Evolutionary conservation across 2,329 filamentous ascomycete species (phyloP), one percentile per base, ranked within the genome.

Genomic region (Raffaelea deltoideospora): DNA sequence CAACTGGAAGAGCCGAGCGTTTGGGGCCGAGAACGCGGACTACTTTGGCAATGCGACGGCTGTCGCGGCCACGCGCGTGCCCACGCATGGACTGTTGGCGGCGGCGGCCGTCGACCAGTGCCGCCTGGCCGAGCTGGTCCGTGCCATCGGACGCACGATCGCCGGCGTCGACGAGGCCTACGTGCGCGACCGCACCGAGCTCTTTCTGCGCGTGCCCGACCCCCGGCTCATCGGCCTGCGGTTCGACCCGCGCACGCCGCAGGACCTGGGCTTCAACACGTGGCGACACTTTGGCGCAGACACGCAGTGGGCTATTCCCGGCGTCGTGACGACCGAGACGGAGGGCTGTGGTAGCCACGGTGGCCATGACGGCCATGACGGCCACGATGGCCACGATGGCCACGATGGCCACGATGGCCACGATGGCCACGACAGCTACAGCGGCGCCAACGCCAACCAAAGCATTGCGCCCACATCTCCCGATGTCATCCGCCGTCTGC

Each of bases 201-300:
- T 61, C 46, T 54, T 61, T 34, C 49, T 48, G 29, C 50, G 51
- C 11, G 49, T 51, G 3, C 47, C 54, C 10, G 60, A 64, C 44
- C 59, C 60, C 29, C 57, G 59, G 9, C 46, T 48, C 26, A 44
- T 63, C 24, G 60, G 60, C 13, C 50, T 63, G 18, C 52, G 54
- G 15, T 54, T 59, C 38, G 58, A 62, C 39, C 57, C 59, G 19
- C 50, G 57, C n/a, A 52, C 55, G 32, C 53, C 57, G 3, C 50
- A 55, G 34, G 50, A 55, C 29, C 50, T 64, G 28, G 54, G 54
- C 10, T 59, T 64, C 50, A 64, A 64, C 42, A 63, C 60, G 5
- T 65, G 61, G 61, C 50, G 58, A 8, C 52, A 56, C 38, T 58
- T 64, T 42, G 61, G 61, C 2, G 58, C 54, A 18, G 59, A 64